Conservation (phyloP, 306 rosid genomes). For the Cyamopsis tetragonoloba region DNA sequence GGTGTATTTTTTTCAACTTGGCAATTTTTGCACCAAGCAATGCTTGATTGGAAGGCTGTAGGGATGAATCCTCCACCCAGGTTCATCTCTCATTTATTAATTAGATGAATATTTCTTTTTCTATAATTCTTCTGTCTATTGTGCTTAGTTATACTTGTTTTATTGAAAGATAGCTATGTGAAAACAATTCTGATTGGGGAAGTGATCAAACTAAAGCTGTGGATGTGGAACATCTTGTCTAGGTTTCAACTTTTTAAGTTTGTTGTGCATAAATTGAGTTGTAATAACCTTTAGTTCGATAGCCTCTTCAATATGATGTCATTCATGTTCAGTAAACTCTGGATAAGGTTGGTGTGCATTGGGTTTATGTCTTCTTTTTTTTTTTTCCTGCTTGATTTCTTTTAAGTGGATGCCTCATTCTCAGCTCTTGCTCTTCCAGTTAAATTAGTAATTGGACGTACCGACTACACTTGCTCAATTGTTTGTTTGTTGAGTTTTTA, state of each 20-base stretch:
- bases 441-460: not conserved
- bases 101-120: not conserved
- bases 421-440: not conserved
- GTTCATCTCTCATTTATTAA: conserved; percentile 39
- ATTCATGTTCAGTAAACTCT: conserved; percentile 17
- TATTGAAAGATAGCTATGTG: not conserved
- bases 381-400: not conserved
- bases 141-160: not conserved
- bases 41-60: conserved; percentile 87
- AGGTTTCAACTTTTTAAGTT: not conserved
- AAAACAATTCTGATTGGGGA: not conserved
- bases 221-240: not conserved
- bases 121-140: conserved; percentile 8
- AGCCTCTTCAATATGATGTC: no score
- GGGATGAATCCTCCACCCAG: conserved; percentile 86
- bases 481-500: conserved; percentile 1
- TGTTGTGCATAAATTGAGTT: conserved; percentile 8
- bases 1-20: conserved; percentile 83
- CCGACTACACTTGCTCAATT: not conserved
- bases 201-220: conserved; percentile 16
- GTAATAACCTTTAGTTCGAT: conserved; percentile 1
- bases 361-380: not conserved
- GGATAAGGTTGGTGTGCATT: not conserved
- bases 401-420: conserved; percentile 8
- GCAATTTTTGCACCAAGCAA: conserved; percentile 76